These are phyloP conservation scores for Microbotryum silenes-acaulis DNA, from an alignment of 1,284 basidiomycete species.

Conservation along the genomic window DNA sequence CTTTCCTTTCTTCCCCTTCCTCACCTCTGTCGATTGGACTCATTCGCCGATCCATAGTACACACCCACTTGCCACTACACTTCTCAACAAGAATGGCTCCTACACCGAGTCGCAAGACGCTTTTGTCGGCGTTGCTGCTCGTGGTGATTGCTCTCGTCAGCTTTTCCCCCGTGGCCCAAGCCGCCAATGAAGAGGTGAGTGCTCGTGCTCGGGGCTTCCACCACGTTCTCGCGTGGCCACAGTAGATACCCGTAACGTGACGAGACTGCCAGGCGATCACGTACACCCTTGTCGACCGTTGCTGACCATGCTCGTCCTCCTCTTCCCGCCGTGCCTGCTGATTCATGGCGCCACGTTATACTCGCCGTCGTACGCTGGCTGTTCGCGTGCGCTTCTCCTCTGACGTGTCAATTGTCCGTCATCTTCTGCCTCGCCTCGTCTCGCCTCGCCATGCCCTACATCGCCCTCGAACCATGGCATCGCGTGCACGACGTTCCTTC, in stretches of 20 bases:
- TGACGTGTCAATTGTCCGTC: not conserved
- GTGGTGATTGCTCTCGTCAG: slow-evolving; percentile 11
- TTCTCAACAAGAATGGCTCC: no score
- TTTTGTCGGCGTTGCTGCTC: not conserved
- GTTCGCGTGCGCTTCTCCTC: not conserved
- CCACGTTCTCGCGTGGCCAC: not conserved
- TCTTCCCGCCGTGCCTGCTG: not conserved
- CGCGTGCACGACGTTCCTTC: slow-evolving; percentile 1
- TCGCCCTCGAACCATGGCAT: slow-evolving; percentile 14
- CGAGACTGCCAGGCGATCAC: not conserved
- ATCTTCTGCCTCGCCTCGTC: slow-evolving; percentile 3
- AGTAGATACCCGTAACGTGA: not conserved
- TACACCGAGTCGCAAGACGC: no score
- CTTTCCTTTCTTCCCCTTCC: no score
- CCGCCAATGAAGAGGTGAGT: slow-evolving; percentile 27
- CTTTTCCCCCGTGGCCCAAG: slow-evolving; percentile 16
- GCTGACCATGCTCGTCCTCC: not conserved
- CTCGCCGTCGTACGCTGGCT: not conserved
- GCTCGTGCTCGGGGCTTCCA: not conserved
- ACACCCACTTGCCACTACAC: no score
- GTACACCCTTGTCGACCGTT: not conserved
- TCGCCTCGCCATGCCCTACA: not conserved
- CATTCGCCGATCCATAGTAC: no score
- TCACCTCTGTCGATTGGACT: no score
- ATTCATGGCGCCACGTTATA: not conserved